A percentile compares a stretch with the other conserved stretches of the same genome.
phyloP scores from a whole-genome alignment of 2,329 filamentous ascomycete genomes.

The Penicillium paneum region DNA sequence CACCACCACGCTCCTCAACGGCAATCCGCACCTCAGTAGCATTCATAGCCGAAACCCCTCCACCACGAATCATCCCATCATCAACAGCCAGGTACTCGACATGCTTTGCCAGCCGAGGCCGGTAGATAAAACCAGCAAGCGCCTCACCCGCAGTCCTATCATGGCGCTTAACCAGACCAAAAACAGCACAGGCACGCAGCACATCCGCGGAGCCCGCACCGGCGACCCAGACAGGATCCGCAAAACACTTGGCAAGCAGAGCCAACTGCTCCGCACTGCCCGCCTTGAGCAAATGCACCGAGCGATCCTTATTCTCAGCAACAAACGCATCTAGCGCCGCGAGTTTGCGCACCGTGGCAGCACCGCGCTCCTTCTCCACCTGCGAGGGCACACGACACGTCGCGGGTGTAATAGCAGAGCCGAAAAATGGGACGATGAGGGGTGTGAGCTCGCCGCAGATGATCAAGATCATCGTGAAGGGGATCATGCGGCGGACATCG shows the following conservation, averaged over 20 bases:
- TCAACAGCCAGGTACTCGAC: conserved; percentile 67
- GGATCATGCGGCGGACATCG: conserved; percentile 73
- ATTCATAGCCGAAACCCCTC: conserved; percentile 59
- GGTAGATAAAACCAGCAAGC: conserved; percentile 47
- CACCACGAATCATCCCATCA: conserved; percentile 65
- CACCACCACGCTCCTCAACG: conserved; percentile 63
- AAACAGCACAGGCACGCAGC: conserved; percentile 35
- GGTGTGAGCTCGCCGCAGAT: conserved; percentile 85
- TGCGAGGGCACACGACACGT: conserved; percentile 82
- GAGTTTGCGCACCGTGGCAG: conserved; percentile 48
- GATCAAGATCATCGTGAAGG: conserved; percentile 72
- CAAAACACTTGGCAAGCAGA: conserved; percentile 25
- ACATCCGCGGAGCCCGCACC: conserved; percentile 25
- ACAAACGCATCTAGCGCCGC: conserved; percentile 27
- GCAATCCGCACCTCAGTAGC: conserved; percentile 66
- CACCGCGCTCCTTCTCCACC: conserved; percentile 54
- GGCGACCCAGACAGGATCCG: conserved; percentile 19
- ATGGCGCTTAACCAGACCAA: conserved; percentile 32
- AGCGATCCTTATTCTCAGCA: conserved; percentile 13
- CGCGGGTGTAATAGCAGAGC: conserved; percentile 67
- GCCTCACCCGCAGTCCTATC: conserved; percentile 42
- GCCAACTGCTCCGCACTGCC: conserved; percentile 31
- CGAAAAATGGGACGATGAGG: conserved; percentile 68
- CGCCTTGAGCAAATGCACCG: conserved; percentile 7
- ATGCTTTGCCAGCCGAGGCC: conserved; percentile 51